phyloP scores from a whole-genome alignment of 208 protist genomes.

The Strigomonas culicis region DNA sequence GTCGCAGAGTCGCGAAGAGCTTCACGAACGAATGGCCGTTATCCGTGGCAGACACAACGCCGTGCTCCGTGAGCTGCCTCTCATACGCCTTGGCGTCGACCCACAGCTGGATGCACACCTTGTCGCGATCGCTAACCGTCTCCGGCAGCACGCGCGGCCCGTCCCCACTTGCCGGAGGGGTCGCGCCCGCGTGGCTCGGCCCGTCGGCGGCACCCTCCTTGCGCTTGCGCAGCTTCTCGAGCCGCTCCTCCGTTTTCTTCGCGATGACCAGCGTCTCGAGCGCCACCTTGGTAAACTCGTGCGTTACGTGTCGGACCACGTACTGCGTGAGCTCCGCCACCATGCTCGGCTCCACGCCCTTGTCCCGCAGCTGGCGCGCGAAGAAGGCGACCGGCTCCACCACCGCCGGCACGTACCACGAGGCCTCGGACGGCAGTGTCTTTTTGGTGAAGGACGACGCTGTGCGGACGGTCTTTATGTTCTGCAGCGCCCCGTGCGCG shows the following conservation, averaged over 20 bases:
- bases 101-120: conserved; percentile 84
- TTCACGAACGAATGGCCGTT: conserved; percentile 17
- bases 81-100: conserved; percentile 64
- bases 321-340: not conserved
- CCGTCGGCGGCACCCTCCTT: conserved; percentile 36
- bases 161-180: not conserved
- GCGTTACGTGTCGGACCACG: conserved; percentile 24
- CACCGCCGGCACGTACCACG: conserved; percentile 65
- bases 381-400: conserved; percentile 59
- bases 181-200: not conserved
- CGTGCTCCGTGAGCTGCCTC: conserved; percentile 10
- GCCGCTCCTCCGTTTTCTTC: conserved; percentile 85
- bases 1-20: conserved; percentile 42
- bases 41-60: conserved; percentile 4
- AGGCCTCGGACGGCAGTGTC: conserved; percentile 52
- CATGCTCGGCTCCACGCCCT: conserved; percentile 8
- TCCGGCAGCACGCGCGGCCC: conserved; percentile 34
- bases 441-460: conserved; percentile 70
- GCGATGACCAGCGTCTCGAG: conserved; percentile 74
- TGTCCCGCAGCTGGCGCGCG: conserved; percentile 12
- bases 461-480: conserved; percentile 70
- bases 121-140: conserved; percentile 78
- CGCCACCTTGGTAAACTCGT: conserved; percentile 45
- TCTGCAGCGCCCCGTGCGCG: conserved; percentile 44
- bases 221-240: conserved; percentile 80